A percentile compares a stretch with the other conserved stretches of the same genome.
Evolutionary conservation across 2,329 filamentous ascomycete species (phyloP).

Genomic region (Pestalotiopsis sp.): DNA sequence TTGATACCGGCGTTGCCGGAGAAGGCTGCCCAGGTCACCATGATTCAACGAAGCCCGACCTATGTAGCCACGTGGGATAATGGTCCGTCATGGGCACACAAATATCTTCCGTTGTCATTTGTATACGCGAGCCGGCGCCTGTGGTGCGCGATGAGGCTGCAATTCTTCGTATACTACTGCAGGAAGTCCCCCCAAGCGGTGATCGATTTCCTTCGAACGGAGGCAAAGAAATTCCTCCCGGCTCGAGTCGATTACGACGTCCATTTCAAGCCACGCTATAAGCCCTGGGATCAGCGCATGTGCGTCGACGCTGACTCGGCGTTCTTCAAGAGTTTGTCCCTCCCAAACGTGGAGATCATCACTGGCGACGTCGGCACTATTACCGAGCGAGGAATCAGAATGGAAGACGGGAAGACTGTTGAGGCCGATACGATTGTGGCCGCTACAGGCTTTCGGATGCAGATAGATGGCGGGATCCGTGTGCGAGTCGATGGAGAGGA

Average conservation of each 20-base stretch:
- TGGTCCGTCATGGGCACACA: constrained; percentile 20
- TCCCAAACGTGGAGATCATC: constrained; percentile 43
- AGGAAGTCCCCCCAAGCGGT: neutral
- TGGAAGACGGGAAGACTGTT: constrained; percentile 42
- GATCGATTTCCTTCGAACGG: neutral
- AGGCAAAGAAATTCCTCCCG: neutral
- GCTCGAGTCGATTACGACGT: neutral
- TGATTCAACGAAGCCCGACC: constrained; percentile 76
- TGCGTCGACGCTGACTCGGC: neutral
- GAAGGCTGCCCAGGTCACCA: constrained; percentile 68
- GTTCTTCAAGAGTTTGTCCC: neutral
- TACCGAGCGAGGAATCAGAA: constrained; percentile 40
- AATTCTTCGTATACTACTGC: neutral
- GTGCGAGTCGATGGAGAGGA: constrained; percentile 50
- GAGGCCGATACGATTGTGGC: constrained; percentile 63
- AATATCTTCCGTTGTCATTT: neutral
- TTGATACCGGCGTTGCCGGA: constrained; percentile 70
- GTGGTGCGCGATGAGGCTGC: neutral
- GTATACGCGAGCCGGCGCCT: constrained; percentile 15
- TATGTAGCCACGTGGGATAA: constrained; percentile 55
- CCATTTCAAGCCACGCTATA: neutral
- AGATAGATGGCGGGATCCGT: constrained; percentile 51
- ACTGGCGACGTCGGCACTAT: constrained; percentile 49
- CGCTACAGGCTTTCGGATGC: constrained; percentile 60
- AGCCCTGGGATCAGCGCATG: neutral